phyloP scores from a whole-genome alignment of 176 grass and related monocot species.

The Ensete ventricosum region DNA sequence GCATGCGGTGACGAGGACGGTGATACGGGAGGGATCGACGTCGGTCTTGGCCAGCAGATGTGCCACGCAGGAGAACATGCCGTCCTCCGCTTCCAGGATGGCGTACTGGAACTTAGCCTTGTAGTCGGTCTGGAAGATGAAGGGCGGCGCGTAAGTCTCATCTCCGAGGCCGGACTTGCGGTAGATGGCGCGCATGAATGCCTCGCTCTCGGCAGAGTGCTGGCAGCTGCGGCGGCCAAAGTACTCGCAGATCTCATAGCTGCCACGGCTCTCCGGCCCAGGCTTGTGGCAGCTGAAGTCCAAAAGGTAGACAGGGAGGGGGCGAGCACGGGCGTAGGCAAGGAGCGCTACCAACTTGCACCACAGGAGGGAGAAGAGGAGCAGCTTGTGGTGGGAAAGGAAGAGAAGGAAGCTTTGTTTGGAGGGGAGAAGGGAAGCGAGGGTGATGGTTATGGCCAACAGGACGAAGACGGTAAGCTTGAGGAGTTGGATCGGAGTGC shows the following conservation, averaged over 20 bases:
- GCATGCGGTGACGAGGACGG: slow-evolving; percentile 52
- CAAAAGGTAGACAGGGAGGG: slow-evolving; percentile 45
- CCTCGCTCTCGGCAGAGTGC: slow-evolving; percentile 36
- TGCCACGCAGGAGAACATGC: slow-evolving; percentile 42
- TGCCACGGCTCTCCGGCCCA: slow-evolving; percentile 34
- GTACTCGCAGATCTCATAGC: slow-evolving; percentile 72
- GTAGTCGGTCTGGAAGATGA: slow-evolving; percentile 38
- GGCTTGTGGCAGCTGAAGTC: slow-evolving; percentile 79
- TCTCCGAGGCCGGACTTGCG: slow-evolving; percentile 69
- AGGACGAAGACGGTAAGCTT: background rate
- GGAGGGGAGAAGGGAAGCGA: background rate
- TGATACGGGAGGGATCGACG: slow-evolving; percentile 25
- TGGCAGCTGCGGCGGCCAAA: slow-evolving; percentile 31
- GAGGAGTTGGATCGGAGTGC: no score
- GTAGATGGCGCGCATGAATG: slow-evolving; percentile 72
- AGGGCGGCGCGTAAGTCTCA: slow-evolving; percentile 70
- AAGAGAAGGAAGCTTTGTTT: background rate
- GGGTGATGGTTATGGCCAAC: background rate
- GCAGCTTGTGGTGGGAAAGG: background rate
- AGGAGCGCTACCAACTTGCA: background rate
- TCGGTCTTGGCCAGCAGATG: slow-evolving; percentile 56
- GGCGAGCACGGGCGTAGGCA: slow-evolving; percentile 5
- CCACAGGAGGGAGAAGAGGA: background rate
- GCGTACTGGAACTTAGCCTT: slow-evolving; percentile 33
- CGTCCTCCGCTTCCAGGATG: slow-evolving; percentile 61